Base-by-base conservation (phyloP, 208 protist species). In the Leishmania braziliensis region DNA sequence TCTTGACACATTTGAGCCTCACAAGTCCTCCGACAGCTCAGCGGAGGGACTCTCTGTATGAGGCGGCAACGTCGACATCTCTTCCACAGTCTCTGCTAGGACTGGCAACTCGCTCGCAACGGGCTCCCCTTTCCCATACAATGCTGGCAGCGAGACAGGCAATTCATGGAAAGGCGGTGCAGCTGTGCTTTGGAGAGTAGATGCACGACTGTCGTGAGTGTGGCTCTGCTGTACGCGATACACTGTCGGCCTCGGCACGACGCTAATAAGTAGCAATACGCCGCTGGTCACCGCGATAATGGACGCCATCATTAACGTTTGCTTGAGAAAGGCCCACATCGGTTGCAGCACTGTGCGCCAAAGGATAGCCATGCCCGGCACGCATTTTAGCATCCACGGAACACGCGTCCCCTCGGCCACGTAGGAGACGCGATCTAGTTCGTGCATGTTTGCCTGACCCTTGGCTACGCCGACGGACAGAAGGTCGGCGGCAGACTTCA, bases 301-400 rank as follows among this genome's bases (percentile, higher is more conserved):
- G n/a, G 62, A 58, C 53, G 48, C 79, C 53, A 92, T 75, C 53
- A 92, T 69, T 18, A 95, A 43, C 36, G 81, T 86, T 53, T 95
- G 91, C 78, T 87, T 85, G 23, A 93, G 26, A 20, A 91, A 53
- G n/a, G 71, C 88, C 92, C 92, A 95, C 39, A 95, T 65, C 3
- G 92, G 92, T 48, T 86, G 53, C 50, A 95, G 51, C 26, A 95
- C 63, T 5, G 81, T 80, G 54, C 87, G 58, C 92, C 92, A 95
- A 36, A 92, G 50, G 29, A 93, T n/a, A 2, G 74, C 54, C 33
- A 82, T 82, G 18, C 89, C 89, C n/a, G 92, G 92, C 10, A 93
- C 53, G n/a, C 58, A 53, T 36, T 46, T 20, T 26, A 95, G 72
- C 36, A 88, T 65, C 43, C 69, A 66, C 43, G 88, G 86, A n/a